phyloP scores from a whole-genome alignment of 2,329 filamentous ascomycete genomes.

The Penicillium crustosum region DNA sequence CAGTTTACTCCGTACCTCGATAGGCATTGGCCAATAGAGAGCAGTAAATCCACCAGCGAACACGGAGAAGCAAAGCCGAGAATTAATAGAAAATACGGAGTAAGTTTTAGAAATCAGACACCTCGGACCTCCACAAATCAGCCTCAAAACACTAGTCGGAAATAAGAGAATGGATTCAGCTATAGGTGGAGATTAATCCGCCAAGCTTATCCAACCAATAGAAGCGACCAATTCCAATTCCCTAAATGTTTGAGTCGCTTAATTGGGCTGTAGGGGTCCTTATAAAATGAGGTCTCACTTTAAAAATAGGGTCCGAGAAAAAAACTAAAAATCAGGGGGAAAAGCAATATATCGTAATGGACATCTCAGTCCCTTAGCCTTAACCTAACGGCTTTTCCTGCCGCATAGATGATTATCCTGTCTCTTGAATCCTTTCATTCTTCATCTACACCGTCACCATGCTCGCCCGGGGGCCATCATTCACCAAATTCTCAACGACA shows the following conservation, averaged over 20 bases:
- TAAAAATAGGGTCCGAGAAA: neutral
- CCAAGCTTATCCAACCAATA: neutral
- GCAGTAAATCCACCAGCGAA: too few species aligned
- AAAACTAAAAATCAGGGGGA: neutral
- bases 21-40: too few species aligned
- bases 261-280: neutral
- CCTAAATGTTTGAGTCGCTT: neutral
- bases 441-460: neutral
- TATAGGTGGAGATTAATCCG: neutral
- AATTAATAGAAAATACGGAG: neutral
- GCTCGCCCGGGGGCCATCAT: neutral
- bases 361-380: neutral
- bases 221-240: neutral
- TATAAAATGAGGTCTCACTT: conserved; percentile 1
- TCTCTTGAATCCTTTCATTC: neutral
- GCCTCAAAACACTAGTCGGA: neutral
- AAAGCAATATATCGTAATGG: neutral
- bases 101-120: neutral
- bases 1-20: neutral
- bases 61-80: neutral
- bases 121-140: neutral
- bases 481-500: conserved; percentile 1
- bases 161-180: neutral
- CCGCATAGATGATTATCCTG: neutral
- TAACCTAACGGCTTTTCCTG: neutral